Conservation (phyloP, 768 basidiomycete species). For the Suillus placidus region DNA sequence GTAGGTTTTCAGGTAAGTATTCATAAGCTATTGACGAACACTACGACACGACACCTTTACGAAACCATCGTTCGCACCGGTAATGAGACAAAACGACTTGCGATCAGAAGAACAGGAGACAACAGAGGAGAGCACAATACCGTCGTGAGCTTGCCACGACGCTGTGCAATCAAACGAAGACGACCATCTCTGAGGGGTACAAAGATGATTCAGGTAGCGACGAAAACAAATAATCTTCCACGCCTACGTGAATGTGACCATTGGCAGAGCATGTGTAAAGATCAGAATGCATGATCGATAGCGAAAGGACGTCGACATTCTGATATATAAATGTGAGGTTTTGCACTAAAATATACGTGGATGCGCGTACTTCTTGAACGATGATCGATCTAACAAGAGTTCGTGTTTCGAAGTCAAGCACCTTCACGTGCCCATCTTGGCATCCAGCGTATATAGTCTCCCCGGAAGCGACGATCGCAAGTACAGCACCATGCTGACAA, state of each 20-base stretch:
- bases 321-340: conserved; percentile 27
- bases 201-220: background rate
- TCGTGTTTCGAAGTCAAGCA: conserved; percentile 89
- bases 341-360: background rate
- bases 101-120: conserved; percentile 43
- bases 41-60: conserved; percentile 62
- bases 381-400: conserved; percentile 86
- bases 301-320: conserved; percentile 80
- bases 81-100: conserved; percentile 49
- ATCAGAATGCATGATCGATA: conserved; percentile 70
- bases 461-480: conserved; percentile 73
- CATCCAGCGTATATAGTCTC: conserved; percentile 91
- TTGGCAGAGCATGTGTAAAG: conserved; percentile 69
- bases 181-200: conserved; percentile 66
- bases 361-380: conserved; percentile 66
- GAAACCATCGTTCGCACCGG: conserved; percentile 84
- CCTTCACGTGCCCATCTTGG: conserved; percentile 91
- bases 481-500: conserved; percentile 76
- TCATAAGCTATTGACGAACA: background rate
- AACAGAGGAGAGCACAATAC: conserved; percentile 81
- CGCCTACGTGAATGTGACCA: conserved; percentile 66
- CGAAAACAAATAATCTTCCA: background rate
- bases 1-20: background rate
- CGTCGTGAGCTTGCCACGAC: conserved; percentile 80
- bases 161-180: conserved; percentile 83